Conservation (phyloP, 169 alveolate genomes). For the Plasmodium fragile region DNA sequence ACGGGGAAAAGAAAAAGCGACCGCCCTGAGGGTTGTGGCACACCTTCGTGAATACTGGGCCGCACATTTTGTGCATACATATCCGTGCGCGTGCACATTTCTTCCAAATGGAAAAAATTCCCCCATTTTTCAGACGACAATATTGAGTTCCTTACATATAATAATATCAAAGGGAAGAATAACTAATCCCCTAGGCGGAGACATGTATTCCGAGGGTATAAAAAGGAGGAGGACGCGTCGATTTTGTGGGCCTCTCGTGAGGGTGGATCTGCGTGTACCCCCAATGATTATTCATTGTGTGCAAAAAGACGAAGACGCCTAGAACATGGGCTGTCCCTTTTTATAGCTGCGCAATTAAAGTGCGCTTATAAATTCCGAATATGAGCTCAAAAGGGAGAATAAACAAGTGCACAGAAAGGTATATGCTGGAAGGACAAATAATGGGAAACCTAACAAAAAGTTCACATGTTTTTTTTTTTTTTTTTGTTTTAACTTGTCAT, state of each 20-base stretch:
- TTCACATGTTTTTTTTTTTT: neutral
- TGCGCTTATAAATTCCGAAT: neutral
- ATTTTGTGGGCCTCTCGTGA: neutral
- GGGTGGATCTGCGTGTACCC: neutral
- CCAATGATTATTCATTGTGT: neutral
- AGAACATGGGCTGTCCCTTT: neutral
- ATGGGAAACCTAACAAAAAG: neutral
- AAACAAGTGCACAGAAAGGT: neutral
- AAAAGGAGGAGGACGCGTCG: neutral
- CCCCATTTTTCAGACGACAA: conserved; percentile 42
- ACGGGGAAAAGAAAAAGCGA: neutral
- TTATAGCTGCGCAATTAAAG: neutral
- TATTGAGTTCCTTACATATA: conserved; percentile 61
- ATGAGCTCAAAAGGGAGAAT: neutral
- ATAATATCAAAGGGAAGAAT: conserved; percentile 58
- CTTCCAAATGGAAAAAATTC: neutral
- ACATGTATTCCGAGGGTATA: neutral
- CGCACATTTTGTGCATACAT: neutral
- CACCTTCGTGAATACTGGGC: neutral
- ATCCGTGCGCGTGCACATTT: neutral
- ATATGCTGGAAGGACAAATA: neutral
- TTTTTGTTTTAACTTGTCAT: neutral
- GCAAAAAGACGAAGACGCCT: neutral
- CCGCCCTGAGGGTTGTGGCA: neutral
- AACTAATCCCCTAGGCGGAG: neutral